Conservation (phyloP, 306 rosid species). For the Ormosia semicastrata region DNA sequence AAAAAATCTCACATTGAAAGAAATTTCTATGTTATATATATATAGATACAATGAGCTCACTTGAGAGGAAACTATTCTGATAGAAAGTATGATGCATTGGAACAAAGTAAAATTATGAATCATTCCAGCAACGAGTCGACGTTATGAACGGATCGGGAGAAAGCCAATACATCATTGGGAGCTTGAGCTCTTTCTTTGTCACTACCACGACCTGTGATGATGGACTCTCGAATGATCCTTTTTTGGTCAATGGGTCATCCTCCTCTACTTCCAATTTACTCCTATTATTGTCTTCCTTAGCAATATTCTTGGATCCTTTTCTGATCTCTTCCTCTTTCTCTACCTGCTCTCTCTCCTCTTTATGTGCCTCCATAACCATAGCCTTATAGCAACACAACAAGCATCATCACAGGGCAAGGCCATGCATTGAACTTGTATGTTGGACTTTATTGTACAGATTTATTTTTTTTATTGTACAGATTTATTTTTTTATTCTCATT, state of each 20-base stretch:
- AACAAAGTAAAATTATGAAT: background rate
- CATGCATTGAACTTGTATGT: too few relatives aligned
- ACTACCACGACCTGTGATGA: background rate
- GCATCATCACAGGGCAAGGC: background rate
- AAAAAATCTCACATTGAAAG: too few relatives aligned
- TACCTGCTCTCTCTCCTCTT: constrained; percentile 35
- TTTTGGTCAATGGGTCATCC: constrained; percentile 22
- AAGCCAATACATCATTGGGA: constrained; percentile 46
- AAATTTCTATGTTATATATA: too few relatives aligned
- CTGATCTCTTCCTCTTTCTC: background rate
- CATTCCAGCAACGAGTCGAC: constrained; percentile 20
- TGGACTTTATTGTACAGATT: too few relatives aligned
- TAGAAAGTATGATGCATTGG: too few relatives aligned
- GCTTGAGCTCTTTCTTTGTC: constrained; percentile 7
- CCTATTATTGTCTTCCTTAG: background rate
- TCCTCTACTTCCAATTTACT: background rate
- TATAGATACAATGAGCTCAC: too few relatives aligned
- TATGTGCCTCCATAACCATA: constrained; percentile 45
- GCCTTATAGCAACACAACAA: background rate
- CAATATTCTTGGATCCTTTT: background rate
- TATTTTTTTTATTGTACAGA: too few relatives aligned
- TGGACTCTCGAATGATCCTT: constrained; percentile 36
- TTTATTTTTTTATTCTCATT: too few relatives aligned
- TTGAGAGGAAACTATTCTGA: too few relatives aligned
- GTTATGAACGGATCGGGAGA: constrained; percentile 44